Percentiles rank a stretch among this genome's conserved stretches.
phyloP scores from a whole-genome alignment of 108 stramenopile species.

The Bacterosira constricta region DNA sequence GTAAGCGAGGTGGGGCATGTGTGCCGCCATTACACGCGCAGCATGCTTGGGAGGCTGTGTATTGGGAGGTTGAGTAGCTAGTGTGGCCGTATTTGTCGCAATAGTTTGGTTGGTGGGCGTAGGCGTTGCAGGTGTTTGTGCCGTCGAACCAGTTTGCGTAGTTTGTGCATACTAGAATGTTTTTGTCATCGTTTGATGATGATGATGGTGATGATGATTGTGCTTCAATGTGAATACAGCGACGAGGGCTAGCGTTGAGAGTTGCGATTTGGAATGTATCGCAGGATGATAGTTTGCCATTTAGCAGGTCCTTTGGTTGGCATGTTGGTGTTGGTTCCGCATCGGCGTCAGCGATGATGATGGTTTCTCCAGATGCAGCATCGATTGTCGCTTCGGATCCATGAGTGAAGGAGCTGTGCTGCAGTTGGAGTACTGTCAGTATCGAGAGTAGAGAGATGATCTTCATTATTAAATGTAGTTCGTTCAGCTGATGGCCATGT shows the following conservation, averaged over 20 bases:
- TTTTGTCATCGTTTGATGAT: neutral
- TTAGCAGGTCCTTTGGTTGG: neutral
- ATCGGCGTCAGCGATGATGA: neutral
- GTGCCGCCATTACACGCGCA: conserved; percentile 46
- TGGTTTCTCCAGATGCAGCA: conserved; percentile 7
- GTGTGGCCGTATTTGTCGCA: conserved; percentile 16
- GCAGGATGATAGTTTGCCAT: conserved; percentile 22
- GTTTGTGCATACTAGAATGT: conserved; percentile 22
- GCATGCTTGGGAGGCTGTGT: conserved; percentile 37
- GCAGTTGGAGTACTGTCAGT: neutral
- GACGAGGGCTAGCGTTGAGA: conserved; percentile 41
- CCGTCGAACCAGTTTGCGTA: conserved; percentile 35
- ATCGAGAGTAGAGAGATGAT: neutral
- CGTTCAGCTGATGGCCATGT: neutral
- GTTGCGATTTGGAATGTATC: conserved; percentile 45
- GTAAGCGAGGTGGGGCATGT: conserved; percentile 7
- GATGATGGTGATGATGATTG: neutral
- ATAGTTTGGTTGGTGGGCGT: conserved; percentile 5
- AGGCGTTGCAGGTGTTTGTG: conserved; percentile 40
- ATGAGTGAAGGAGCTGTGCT: neutral
- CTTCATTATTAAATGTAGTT: neutral
- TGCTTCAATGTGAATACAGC: conserved; percentile 44
- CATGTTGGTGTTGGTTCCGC: neutral
- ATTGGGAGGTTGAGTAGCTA: neutral
- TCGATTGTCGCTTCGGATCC: conserved; percentile 6